phyloP scores from a whole-genome alignment of 2,329 filamentous ascomycete genomes.

The Fusarium acutatum region DNA sequence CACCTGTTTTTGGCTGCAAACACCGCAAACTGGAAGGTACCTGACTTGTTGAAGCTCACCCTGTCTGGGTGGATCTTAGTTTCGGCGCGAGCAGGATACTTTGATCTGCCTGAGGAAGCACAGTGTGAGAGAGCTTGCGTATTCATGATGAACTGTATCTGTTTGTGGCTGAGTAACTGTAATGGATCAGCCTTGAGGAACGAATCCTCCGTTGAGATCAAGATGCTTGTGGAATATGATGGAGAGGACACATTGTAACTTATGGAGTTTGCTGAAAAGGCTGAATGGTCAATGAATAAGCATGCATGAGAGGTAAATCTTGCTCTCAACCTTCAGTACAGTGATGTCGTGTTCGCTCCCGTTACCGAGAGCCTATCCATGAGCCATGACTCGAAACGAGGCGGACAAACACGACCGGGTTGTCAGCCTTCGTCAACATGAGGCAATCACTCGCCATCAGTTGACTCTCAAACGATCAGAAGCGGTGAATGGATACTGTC shows the following conservation, averaged over 20 bases:
- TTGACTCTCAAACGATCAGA: constrained; percentile 1
- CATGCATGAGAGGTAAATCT: background rate
- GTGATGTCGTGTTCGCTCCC: constrained; percentile 9
- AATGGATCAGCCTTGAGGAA: constrained; percentile 10
- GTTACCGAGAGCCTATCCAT: constrained; percentile 19
- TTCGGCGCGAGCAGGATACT: constrained; percentile 24
- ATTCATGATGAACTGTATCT: constrained; percentile 33
- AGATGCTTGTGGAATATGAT: background rate
- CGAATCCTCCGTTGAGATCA: background rate
- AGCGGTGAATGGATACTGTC: constrained; percentile 1
- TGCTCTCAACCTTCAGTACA: background rate
- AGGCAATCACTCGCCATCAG: constrained; percentile 22
- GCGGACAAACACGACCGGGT: constrained; percentile 27
- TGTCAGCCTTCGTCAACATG: constrained; percentile 23
- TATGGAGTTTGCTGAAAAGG: background rate
- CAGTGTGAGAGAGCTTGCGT: constrained; percentile 18
- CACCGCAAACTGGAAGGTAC: constrained; percentile 33
- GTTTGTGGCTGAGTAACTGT: constrained; percentile 10
- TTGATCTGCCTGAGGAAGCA: constrained; percentile 2
- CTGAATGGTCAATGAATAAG: background rate
- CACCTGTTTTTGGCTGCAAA: constrained; percentile 20
- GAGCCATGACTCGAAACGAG: constrained; percentile 28
- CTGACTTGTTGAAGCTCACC: constrained; percentile 33
- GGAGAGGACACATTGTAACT: background rate
- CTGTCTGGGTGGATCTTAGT: constrained; percentile 13